These are phyloP conservation scores for Torulaspora franciscae DNA, from an alignment of 805 yeast genomes.

Conservation along the genomic window DNA sequence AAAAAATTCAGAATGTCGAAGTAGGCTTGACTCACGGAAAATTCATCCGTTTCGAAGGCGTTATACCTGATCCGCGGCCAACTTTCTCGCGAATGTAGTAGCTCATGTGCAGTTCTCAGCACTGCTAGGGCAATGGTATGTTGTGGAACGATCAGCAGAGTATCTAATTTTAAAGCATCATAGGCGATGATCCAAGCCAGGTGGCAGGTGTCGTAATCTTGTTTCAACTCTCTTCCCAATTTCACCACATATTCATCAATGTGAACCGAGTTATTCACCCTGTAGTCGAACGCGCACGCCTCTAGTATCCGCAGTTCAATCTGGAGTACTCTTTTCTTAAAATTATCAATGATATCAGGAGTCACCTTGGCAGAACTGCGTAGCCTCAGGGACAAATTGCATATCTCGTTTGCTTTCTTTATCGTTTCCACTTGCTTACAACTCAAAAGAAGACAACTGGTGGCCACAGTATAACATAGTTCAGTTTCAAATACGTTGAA, in stretches of 20 bases:
- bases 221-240: slow-evolving; percentile 45
- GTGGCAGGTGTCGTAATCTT: slow-evolving; percentile 46
- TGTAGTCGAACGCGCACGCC: slow-evolving; percentile 72
- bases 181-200: slow-evolving; percentile 72
- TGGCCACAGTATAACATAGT: slow-evolving; percentile 57
- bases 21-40: slow-evolving; percentile 44
- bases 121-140: slow-evolving; percentile 70
- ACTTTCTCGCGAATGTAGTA: slow-evolving; percentile 31
- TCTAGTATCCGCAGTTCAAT: slow-evolving; percentile 73
- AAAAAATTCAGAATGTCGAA: slow-evolving; percentile 57
- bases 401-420: slow-evolving; percentile 63
- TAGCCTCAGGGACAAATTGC: slow-evolving; percentile 37
- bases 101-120: slow-evolving; percentile 53
- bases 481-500: slow-evolving; percentile 56
- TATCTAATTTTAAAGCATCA: slow-evolving; percentile 67
- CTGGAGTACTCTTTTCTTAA: slow-evolving; percentile 51
- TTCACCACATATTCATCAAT: slow-evolving; percentile 65
- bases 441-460: slow-evolving; percentile 65
- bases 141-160: slow-evolving; percentile 64
- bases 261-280: slow-evolving; percentile 46
- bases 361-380: slow-evolving; percentile 28
- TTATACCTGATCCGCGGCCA: slow-evolving; percentile 22
- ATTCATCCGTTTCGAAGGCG: slow-evolving; percentile 33
- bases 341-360: slow-evolving; percentile 44
- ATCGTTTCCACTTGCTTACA: slow-evolving; percentile 80